These are phyloP conservation scores for Rhodosporidiobolus odoratus DNA, from an alignment of 768 basidiomycete genomes.

Conservation along the genomic window DNA sequence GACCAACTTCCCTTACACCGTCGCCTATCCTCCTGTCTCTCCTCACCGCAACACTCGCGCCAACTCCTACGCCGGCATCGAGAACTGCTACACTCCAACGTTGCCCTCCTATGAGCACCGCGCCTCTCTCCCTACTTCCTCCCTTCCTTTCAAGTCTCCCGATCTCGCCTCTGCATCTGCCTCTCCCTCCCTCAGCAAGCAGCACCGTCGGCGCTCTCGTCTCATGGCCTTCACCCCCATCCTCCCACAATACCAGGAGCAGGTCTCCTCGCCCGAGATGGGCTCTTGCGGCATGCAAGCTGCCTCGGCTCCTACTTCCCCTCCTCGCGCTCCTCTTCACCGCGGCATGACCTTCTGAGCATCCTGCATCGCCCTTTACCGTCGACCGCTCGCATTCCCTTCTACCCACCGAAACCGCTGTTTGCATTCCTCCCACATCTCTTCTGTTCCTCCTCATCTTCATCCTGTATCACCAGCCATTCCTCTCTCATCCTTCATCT, in stretches of 20 bases:
- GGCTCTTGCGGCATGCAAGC: neutral
- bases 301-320: conserved; percentile 3
- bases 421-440: too few relatives aligned
- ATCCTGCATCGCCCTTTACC: neutral
- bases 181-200: neutral
- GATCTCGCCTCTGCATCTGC: neutral
- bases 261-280: conserved; percentile 2
- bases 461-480: neutral
- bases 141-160: neutral
- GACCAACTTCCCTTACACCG: conserved; percentile 27
- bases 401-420: too few relatives aligned
- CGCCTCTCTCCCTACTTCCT: conserved; percentile 1
- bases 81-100: conserved; percentile 14
- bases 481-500: too few relatives aligned
- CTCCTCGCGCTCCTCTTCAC: conserved; percentile 16
- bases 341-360: conserved; percentile 27
- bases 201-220: neutral
- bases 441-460: neutral
- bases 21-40: conserved; percentile 13
- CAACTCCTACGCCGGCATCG: conserved; percentile 19
- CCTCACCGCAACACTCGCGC: conserved; percentile 25
- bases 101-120: neutral
- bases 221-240: conserved; percentile 28
- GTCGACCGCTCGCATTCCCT: neutral
- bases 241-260: neutral